These are phyloP conservation scores for Nannochloris sp. DNA, from an alignment of 139 green algal species.

Conservation along the genomic window DNA sequence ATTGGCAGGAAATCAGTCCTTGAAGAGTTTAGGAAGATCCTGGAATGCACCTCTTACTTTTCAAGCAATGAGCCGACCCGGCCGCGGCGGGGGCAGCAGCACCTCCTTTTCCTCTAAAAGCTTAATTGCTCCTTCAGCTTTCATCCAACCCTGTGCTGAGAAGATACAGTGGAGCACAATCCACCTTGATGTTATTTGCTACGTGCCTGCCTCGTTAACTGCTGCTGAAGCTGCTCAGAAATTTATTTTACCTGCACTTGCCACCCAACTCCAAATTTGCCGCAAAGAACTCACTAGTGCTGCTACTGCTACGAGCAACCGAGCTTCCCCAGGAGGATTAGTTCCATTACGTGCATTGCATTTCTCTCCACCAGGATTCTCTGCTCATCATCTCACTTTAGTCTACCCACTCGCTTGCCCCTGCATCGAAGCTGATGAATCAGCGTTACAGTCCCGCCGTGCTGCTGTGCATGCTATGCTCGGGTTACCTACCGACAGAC, in stretches of 20 bases:
- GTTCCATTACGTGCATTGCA: conserved; percentile 35
- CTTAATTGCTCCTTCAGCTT: not conserved
- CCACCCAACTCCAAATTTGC: conserved; percentile 3
- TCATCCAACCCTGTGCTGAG: not conserved
- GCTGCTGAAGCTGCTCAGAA: not conserved
- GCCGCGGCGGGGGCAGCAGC: too few species aligned
- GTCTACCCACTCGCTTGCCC: conserved; percentile 34
- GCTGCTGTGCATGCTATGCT: conserved; percentile 49
- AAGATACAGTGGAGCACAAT: conserved; percentile 4
- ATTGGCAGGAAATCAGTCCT: too few species aligned
- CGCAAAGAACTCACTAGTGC: not conserved
- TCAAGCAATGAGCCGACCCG: too few species aligned
- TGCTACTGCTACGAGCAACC: not conserved
- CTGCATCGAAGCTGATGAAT: conserved; percentile 31
- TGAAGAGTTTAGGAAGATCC: too few species aligned
- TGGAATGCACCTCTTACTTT: too few species aligned
- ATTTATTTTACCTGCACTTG: not conserved
- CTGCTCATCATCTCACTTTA: conserved; percentile 39
- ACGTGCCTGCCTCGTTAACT: conserved; percentile 5
- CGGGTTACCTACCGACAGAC: conserved; percentile 63
- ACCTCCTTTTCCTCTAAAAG: too few species aligned
- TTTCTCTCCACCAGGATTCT: conserved; percentile 25
- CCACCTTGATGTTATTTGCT: conserved; percentile 32
- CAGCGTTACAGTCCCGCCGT: conserved; percentile 13
- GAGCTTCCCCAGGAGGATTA: too few species aligned